phyloP scores from a whole-genome alignment of 805 yeast genomes.

The Yueomyces sp. region DNA sequence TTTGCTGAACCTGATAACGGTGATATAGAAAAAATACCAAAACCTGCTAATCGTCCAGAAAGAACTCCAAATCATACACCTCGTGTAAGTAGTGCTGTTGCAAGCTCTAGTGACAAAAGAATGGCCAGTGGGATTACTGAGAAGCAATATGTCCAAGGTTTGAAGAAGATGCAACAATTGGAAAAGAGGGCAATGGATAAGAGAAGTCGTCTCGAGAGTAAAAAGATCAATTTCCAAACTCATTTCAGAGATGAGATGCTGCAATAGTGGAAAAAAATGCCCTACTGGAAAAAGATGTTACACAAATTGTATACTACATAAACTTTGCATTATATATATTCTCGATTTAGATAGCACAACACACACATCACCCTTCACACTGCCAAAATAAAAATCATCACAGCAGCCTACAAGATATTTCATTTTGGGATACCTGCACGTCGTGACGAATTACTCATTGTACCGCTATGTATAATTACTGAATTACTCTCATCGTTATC shows the following conservation, averaged over 20 bases:
- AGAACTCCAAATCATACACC: slow-evolving; percentile 30
- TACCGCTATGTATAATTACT: slow-evolving; percentile 6
- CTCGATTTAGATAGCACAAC: too few species aligned
- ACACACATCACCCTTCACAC: too few species aligned
- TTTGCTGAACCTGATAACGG: slow-evolving; percentile 11
- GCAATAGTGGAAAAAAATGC: slow-evolving; percentile 6
- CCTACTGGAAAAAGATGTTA: too few species aligned
- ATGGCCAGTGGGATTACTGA: slow-evolving; percentile 46
- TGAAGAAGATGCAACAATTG: slow-evolving; percentile 29
- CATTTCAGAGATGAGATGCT: slow-evolving; percentile 72
- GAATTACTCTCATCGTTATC: slow-evolving; percentile 1
- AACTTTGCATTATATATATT: too few species aligned
- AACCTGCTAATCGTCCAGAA: slow-evolving; percentile 35
- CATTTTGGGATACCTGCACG: too few species aligned
- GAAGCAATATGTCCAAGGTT: slow-evolving; percentile 38
- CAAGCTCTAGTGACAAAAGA: slow-evolving; percentile 64
- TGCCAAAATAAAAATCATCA: too few species aligned
- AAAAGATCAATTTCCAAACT: slow-evolving; percentile 66
- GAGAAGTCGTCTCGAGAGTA: slow-evolving; percentile 35
- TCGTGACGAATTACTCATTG: slow-evolving; percentile 1
- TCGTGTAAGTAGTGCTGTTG: slow-evolving; percentile 26
- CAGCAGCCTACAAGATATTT: too few species aligned
- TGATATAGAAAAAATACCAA: neutral
- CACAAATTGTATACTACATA: too few species aligned
- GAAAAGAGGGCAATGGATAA: slow-evolving; percentile 33